Conservation (phyloP, 1,139 yeast genomes). For the Kluyveromyces sp. region DNA sequence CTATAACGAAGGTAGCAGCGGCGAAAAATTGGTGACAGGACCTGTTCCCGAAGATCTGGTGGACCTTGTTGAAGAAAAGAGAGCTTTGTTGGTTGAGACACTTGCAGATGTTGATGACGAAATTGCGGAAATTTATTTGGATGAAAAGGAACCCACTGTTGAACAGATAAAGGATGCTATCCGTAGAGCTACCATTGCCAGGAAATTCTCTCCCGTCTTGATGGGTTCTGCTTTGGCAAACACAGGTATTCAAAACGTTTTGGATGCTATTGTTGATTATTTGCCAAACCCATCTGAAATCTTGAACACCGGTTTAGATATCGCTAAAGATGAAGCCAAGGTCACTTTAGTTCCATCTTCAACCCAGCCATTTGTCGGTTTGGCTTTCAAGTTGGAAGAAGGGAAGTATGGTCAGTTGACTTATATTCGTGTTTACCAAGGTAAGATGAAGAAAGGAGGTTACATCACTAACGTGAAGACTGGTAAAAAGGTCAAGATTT, state of each 20-base stretch:
- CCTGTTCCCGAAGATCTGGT: conserved; percentile 70
- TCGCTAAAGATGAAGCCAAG: conserved; percentile 60
- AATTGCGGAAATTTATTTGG: conserved; percentile 86
- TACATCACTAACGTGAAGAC: conserved; percentile 84
- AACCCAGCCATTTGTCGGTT: conserved; percentile 79
- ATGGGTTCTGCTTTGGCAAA: conserved; percentile 99
- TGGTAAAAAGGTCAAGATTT: conserved; percentile 87
- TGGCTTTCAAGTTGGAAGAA: conserved; percentile 97
- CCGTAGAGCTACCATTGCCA: conserved; percentile 92
- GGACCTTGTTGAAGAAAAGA: conserved; percentile 75
- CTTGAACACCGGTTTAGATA: conserved; percentile 81
- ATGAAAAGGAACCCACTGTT: conserved; percentile 79
- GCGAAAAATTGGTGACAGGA: conserved; percentile 60
- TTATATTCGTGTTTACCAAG: conserved; percentile 94
- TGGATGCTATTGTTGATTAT: conserved; percentile 93
- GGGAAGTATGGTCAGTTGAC: conserved; percentile 97
- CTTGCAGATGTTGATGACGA: conserved; percentile 97
- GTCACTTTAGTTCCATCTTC: conserved; percentile 71
- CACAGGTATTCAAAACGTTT: conserved; percentile 88
- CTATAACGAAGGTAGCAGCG: conserved; percentile 88
- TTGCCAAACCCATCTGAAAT: conserved; percentile 94
- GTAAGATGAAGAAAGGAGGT: conserved; percentile 83
- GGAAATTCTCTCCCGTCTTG: conserved; percentile 94
- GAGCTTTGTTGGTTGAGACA: conserved; percentile 79
- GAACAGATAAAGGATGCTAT: conserved; percentile 83